Conservation (phyloP, 2,329 filamentous ascomycete genomes). For the Fusarium continuum region DNA sequence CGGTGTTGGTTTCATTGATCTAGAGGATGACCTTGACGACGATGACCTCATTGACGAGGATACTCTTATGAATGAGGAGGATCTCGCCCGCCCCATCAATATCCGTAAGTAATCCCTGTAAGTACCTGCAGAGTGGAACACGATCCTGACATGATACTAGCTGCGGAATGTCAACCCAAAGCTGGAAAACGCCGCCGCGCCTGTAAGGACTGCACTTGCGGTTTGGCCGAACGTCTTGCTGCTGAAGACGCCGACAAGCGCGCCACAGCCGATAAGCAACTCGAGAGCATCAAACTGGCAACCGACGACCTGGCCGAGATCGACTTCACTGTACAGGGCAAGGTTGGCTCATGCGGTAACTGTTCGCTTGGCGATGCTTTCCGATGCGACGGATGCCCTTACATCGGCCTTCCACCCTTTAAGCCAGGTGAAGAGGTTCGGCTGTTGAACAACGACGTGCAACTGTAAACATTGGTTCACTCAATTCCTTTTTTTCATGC, state of each 20-base stretch:
- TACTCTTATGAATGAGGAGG: conserved; percentile 83
- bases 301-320: conserved; percentile 83
- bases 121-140: not conserved
- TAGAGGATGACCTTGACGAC: conserved; percentile 72
- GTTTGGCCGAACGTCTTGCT: conserved; percentile 84
- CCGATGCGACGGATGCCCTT: conserved; percentile 77
- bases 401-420: conserved; percentile 92
- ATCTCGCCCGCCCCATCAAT: conserved; percentile 78
- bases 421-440: conserved; percentile 95
- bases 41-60: conserved; percentile 95
- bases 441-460: conserved; percentile 84
- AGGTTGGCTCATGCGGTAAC: conserved; percentile 93
- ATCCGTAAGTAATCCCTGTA: conserved; percentile 72
- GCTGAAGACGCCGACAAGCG: conserved; percentile 83
- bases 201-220: conserved; percentile 98
- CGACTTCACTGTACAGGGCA: conserved; percentile 97
- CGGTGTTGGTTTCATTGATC: conserved; percentile 74
- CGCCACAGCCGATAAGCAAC: conserved; percentile 69
- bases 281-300: conserved; percentile 76
- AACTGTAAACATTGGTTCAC: conserved; percentile 65
- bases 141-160: conserved; percentile 51
- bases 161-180: conserved; percentile 87
- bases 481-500: conserved; percentile 11
- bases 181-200: conserved; percentile 88
- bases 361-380: conserved; percentile 94